Evolutionary conservation across 2,329 filamentous ascomycete genomes (phyloP).

Genomic region (Bipolaris victoriae): DNA sequence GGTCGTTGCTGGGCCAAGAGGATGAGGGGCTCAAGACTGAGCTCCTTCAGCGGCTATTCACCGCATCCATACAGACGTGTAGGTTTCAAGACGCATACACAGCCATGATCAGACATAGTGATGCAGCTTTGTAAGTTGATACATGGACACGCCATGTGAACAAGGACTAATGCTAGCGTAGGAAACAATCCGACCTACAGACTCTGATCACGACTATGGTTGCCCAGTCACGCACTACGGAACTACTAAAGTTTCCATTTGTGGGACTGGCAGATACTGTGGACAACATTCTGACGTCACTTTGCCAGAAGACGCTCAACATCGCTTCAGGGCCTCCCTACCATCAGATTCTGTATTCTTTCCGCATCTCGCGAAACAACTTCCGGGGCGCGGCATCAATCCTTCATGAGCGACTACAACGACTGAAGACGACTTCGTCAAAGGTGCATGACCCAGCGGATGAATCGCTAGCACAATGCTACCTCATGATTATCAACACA

Average conservation of each 20-base stretch:
- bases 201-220: constrained; percentile 62
- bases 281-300: constrained; percentile 75
- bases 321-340: constrained; percentile 70
- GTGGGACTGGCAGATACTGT: constrained; percentile 77
- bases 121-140: constrained; percentile 64
- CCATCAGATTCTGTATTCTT: constrained; percentile 89
- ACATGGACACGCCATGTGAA: not conserved
- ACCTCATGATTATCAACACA: constrained; percentile 91
- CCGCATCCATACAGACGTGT: constrained; percentile 76
- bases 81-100: constrained; percentile 84
- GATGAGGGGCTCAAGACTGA: constrained; percentile 45
- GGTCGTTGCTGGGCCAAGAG: constrained; percentile 34
- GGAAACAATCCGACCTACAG: constrained; percentile 71
- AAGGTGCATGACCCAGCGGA: constrained; percentile 55
- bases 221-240: constrained; percentile 40
- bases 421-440: constrained; percentile 52
- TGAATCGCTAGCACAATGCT: constrained; percentile 70
- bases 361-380: constrained; percentile 82
- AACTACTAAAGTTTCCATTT: constrained; percentile 76
- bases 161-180: constrained; percentile 29
- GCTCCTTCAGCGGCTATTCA: constrained; percentile 83
- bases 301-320: constrained; percentile 72
- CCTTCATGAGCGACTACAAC: constrained; percentile 62
- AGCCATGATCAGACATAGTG: constrained; percentile 74
- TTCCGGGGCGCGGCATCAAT: constrained; percentile 76